Base-by-base conservation (phyloP, 1,139 yeast genomes). In the Kodamaea plutei region DNA sequence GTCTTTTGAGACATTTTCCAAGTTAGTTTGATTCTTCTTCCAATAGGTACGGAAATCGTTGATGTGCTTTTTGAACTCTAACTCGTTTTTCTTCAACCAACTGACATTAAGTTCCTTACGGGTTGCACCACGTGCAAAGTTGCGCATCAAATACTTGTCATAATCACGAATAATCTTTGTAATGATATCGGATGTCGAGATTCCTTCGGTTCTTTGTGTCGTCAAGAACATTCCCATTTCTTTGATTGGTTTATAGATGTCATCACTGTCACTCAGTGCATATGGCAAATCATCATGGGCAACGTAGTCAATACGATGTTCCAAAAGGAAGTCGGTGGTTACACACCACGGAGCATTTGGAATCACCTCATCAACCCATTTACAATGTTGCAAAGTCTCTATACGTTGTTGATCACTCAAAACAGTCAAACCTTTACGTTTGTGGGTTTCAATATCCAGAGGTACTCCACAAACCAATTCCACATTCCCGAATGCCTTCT, bases 211-310 rank as follows among this genome's bases (percentile, higher is more conserved):
- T 55, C 98, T 75, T 61, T 91, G 98, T 0, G 98, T 91, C 6
- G 94, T 83, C 45, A 93, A 67, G 50, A 91, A 91, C 81, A 76
- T 84, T 2, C 98, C 98, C 53, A 68, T 69, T 52, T 83, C 84
- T 54, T 93, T 91, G 49, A 91, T 83, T 8, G 96, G 96, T 54
- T 76, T 79, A 61, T 91, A 91, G 34, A 91, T 88, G 56, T 91
- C 98, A 54, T 85, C 96, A 28, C 79, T 71, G 38, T 82, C 95
- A 10, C 76, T 77, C 17, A 93, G 80, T 1, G 87, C 96, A 55
- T 91, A 91, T 1, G 98, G 98, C 43, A 88, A 65, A 56, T 91
- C 98, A 59, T 91, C 98, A 58, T 91, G 98, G 4, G 98, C 98
- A 36, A 91, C 96, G 51, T 87, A 91, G 56, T 91, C 98, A 44